phyloP scores from a whole-genome alignment of 805 yeast species.

The Myxozyma mucilagina region DNA sequence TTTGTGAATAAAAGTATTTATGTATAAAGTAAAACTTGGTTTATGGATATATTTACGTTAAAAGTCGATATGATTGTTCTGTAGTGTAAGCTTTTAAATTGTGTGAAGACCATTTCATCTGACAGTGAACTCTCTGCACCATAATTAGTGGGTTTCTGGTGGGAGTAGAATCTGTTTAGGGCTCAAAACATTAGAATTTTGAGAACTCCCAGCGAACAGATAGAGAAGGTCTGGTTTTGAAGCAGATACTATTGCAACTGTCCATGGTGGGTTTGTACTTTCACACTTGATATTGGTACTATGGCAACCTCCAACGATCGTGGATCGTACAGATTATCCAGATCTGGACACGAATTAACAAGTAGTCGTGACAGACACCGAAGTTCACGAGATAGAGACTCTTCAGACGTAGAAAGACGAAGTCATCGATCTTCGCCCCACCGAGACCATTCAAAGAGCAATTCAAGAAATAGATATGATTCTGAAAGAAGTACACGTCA shows the following conservation, averaged over 20 bases:
- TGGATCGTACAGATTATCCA: neutral
- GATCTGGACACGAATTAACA: neutral
- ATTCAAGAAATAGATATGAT: neutral
- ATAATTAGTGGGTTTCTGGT: too few relatives aligned
- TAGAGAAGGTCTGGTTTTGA: too few relatives aligned
- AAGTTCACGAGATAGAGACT: neutral
- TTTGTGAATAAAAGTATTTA: constrained; percentile 13
- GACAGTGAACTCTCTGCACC: too few relatives aligned
- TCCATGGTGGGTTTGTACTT: neutral
- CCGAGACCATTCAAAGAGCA: neutral
- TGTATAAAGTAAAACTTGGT: constrained; percentile 10
- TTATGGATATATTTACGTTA: neutral
- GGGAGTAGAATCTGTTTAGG: too few relatives aligned
- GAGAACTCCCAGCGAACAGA: too few relatives aligned
- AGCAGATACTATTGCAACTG: too few relatives aligned
- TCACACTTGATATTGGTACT: neutral
- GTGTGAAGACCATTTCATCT: too few relatives aligned
- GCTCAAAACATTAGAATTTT: too few relatives aligned
- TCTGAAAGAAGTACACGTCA: neutral
- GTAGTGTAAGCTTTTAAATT: too few relatives aligned
- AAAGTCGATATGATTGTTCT: neutral
- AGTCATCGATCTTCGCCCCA: constrained; percentile 7
- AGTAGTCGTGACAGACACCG: neutral
- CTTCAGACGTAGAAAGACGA: neutral
- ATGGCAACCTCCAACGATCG: neutral